Evolutionary conservation across 2,329 filamentous ascomycete species (phyloP).

Genomic region (Alternaria sp.): DNA sequence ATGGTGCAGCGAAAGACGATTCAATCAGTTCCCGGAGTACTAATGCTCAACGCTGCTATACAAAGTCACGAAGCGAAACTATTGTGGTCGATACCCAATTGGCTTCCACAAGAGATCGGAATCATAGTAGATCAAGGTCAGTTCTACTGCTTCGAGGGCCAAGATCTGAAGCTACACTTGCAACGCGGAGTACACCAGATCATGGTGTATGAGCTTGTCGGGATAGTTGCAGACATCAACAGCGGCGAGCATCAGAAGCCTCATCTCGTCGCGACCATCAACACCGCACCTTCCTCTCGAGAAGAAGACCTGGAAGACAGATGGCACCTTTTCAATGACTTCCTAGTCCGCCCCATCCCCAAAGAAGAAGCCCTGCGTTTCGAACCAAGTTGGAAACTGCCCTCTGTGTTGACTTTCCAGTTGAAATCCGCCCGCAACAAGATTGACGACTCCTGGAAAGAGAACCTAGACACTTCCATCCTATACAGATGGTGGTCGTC

Average conservation of each 20-base stretch:
- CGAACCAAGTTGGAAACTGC: constrained; percentile 90
- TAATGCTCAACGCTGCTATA: constrained; percentile 85
- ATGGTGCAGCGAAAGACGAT: constrained; percentile 86
- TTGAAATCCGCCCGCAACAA: constrained; percentile 80
- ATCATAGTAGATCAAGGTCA: constrained; percentile 91
- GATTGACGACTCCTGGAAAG: constrained; percentile 87
- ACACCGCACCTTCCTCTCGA: constrained; percentile 75
- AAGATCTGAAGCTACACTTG: constrained; percentile 82
- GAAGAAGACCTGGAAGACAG: constrained; percentile 69
- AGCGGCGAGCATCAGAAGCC: constrained; percentile 84
- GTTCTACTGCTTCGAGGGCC: constrained; percentile 93
- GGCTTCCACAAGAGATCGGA: constrained; percentile 93
- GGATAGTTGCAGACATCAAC: constrained; percentile 89
- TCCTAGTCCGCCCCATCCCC: constrained; percentile 82
- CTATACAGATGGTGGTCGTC: constrained; percentile 77
- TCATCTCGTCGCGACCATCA: constrained; percentile 90
- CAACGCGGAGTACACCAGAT: constrained; percentile 83
- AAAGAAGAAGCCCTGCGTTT: constrained; percentile 88
- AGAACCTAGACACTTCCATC: constrained; percentile 81
- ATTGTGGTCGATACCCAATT: constrained; percentile 88
- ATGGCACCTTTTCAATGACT: constrained; percentile 99
- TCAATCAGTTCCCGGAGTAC: constrained; percentile 80
- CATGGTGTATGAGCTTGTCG: constrained; percentile 89
- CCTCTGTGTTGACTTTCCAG: constrained; percentile 88
- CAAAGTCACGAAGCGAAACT: constrained; percentile 77